These are phyloP conservation scores for Aspergillus carlsbadensis DNA, from an alignment of 495 filamentous ascomycete species.

Conservation along the genomic window DNA sequence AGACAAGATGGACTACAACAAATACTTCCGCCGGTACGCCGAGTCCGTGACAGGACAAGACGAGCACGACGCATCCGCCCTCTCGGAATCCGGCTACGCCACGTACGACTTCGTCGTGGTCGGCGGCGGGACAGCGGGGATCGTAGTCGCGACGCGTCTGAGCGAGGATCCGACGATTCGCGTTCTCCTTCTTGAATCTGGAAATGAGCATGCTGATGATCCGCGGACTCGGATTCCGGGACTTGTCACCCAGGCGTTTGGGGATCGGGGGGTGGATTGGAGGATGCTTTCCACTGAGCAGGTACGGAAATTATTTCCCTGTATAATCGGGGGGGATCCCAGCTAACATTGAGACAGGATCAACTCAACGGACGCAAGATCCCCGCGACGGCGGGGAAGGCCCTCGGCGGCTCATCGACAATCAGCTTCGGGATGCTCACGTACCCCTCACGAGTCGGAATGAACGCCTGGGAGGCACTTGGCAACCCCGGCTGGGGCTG, in stretches of 20 bases:
- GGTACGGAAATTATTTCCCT: conserved; percentile 23
- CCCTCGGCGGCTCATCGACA: conserved; percentile 22
- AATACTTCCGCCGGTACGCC: too few species aligned
- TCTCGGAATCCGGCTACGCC: too few species aligned
- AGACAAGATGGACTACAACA: too few species aligned
- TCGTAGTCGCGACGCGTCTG: conserved; percentile 49
- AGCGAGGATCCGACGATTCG: conserved; percentile 38
- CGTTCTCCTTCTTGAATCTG: conserved; percentile 56
- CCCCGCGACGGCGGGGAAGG: conserved; percentile 24
- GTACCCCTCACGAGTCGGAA: conserved; percentile 26
- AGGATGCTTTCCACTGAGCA: neutral
- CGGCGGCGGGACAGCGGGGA: conserved; percentile 47
- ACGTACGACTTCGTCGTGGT: conserved; percentile 7
- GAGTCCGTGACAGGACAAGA: too few species aligned
- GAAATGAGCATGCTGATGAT: conserved; percentile 39
- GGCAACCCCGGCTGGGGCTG: conserved; percentile 47
- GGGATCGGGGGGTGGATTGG: neutral
- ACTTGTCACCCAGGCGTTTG: conserved; percentile 34
- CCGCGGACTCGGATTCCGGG: conserved; percentile 42
- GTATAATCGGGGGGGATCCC: conserved; percentile 50
- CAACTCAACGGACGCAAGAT: conserved; percentile 33
- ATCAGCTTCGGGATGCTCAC: conserved; percentile 38
- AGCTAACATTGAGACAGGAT: conserved; percentile 39
- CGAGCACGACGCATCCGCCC: too few species aligned
- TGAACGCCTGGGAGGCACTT: conserved; percentile 44